Percentiles rank a stretch among this genome's conserved stretches.
Evolutionary conservation across 1,139 yeast species (phyloP).

Genomic region (Blastobotrys capitulatus): DNA sequence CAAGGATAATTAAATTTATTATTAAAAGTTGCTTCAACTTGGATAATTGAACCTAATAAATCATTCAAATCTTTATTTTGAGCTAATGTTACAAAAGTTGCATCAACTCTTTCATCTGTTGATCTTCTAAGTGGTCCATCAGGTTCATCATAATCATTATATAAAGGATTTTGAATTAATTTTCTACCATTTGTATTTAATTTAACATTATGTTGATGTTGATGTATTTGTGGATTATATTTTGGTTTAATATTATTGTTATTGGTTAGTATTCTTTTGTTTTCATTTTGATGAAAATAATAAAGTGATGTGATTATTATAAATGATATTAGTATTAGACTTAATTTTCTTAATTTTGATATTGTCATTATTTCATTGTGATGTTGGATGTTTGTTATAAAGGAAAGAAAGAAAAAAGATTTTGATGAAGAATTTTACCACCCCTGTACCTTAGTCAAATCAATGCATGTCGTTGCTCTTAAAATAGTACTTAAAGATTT

Average conservation of each 20-base stretch:
- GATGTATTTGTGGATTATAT: too few relatives aligned
- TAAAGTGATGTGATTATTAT: too few relatives aligned
- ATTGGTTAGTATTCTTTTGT: background rate
- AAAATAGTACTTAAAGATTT: too few relatives aligned
- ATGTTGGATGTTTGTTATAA: too few relatives aligned
- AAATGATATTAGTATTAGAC: too few relatives aligned
- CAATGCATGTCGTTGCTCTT: too few relatives aligned
- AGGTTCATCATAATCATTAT: slow-evolving; percentile 3
- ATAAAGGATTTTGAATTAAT: background rate
- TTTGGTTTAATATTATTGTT: background rate
- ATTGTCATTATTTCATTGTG: too few relatives aligned
- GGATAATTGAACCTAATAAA: slow-evolving; percentile 49
- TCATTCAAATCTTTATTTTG: slow-evolving; percentile 53
- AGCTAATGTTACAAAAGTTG: slow-evolving; percentile 68
- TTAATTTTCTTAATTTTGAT: too few relatives aligned
- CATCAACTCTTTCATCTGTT: slow-evolving; percentile 50
- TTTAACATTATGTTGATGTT: too few relatives aligned
- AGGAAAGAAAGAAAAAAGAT: too few relatives aligned
- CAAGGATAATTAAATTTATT: slow-evolving; percentile 70
- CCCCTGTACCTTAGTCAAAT: background rate
- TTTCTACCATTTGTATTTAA: background rate
- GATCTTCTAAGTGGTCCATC: slow-evolving; percentile 1
- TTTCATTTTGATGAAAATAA: too few relatives aligned
- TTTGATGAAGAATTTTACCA: too few relatives aligned
- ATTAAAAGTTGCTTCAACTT: slow-evolving; percentile 63